phyloP scores from a whole-genome alignment of 2,329 filamentous ascomycete species.

The Neofusicoccum parvum region DNA sequence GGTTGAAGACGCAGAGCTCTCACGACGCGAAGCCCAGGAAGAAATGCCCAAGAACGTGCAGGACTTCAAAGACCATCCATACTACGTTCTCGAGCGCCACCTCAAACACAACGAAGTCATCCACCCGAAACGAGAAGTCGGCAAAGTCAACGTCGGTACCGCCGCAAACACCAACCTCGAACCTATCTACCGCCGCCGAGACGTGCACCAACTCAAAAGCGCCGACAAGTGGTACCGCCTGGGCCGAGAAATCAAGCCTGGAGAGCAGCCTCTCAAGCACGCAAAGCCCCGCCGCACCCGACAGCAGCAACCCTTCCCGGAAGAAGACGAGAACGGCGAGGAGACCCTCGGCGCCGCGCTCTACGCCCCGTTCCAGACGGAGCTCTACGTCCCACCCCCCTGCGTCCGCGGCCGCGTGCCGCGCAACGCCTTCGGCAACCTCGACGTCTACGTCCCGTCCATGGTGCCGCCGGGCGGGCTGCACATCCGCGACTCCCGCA shows the following conservation, averaged over 20 bases:
- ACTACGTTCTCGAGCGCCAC: slow-evolving; percentile 77
- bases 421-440: slow-evolving; percentile 63
- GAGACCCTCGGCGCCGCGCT: slow-evolving; percentile 54
- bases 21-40: slow-evolving; percentile 71
- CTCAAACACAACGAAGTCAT: slow-evolving; percentile 82
- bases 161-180: slow-evolving; percentile 65
- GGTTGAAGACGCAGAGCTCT: slow-evolving; percentile 78
- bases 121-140: slow-evolving; percentile 69
- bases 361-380: slow-evolving; percentile 65
- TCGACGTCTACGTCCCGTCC: slow-evolving; percentile 64
- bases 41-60: slow-evolving; percentile 80
- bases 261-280: slow-evolving; percentile 82
- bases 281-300: slow-evolving; percentile 38
- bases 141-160: slow-evolving; percentile 71
- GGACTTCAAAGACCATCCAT: slow-evolving; percentile 84
- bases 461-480: slow-evolving; percentile 65
- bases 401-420: slow-evolving; percentile 72
- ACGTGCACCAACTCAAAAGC: slow-evolving; percentile 77
- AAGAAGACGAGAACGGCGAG: slow-evolving; percentile 33
- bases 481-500: slow-evolving; percentile 60
- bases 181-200: slow-evolving; percentile 76
- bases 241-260: slow-evolving; percentile 72
- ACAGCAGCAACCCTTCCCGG: slow-evolving; percentile 23
- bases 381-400: slow-evolving; percentile 73
- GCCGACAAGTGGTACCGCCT: slow-evolving; percentile 89